phyloP scores from a whole-genome alignment of 2,329 filamentous ascomycete genomes.

The Diaporthe citriasiana region DNA sequence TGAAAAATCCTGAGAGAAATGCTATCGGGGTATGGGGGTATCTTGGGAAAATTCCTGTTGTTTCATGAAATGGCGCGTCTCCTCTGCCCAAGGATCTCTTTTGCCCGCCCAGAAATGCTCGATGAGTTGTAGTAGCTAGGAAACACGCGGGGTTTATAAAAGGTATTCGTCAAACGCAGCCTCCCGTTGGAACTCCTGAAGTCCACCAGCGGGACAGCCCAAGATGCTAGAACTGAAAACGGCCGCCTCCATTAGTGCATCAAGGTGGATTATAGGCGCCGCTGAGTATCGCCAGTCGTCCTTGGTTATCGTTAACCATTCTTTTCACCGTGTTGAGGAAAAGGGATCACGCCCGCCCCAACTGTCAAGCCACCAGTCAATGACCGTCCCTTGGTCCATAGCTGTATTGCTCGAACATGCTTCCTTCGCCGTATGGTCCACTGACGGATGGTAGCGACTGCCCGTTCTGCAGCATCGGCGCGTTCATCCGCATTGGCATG shows the following conservation, averaged over 20 bases:
- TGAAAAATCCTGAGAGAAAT: constrained; percentile 28
- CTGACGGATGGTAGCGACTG: constrained; percentile 27
- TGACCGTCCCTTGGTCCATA: constrained; percentile 40
- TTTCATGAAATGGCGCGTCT: constrained; percentile 16
- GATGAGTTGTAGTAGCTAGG: constrained; percentile 16
- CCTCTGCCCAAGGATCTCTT: not conserved
- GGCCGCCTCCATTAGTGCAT: constrained; percentile 9
- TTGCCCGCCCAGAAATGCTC: constrained; percentile 29
- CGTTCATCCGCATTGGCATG: constrained; percentile 37
- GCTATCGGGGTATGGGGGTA: constrained; percentile 36
- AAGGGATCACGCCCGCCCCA: not conserved
- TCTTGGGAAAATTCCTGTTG: constrained; percentile 33
- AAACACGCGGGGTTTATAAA: constrained; percentile 27
- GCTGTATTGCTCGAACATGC: constrained; percentile 37
- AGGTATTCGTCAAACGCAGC: constrained; percentile 26
- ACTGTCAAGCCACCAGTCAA: constrained; percentile 1
- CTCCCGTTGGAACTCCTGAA: constrained; percentile 9
- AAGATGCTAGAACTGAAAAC: constrained; percentile 24
- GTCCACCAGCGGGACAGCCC: constrained; percentile 14
- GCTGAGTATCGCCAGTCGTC: not conserved
- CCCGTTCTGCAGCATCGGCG: constrained; percentile 33
- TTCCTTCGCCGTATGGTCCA: constrained; percentile 39
- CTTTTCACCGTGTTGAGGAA: no score
- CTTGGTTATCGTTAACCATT: not conserved
- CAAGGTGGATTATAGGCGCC: constrained; percentile 10